Percentiles rank a stretch among this genome's conserved stretches.
phyloP scores from a whole-genome alignment of 2,329 filamentous ascomycete species.

The Ophiocordyceps camponoti-floridani region DNA sequence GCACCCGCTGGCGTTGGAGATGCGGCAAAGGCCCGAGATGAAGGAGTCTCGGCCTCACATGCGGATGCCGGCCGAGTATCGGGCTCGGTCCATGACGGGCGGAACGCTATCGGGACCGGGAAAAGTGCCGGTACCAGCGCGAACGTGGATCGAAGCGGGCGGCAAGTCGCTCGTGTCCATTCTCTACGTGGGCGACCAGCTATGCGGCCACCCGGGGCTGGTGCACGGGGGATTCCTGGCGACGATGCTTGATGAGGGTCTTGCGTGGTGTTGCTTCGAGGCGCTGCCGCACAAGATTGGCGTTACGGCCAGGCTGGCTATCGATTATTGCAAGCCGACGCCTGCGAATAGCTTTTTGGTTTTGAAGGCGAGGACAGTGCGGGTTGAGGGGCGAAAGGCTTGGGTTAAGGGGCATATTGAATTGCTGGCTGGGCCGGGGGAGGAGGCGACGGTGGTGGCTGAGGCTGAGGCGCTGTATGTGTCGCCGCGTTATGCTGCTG shows the following conservation, averaged over 20 bases:
- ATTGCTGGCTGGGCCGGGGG: conserved; percentile 45
- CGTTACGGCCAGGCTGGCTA: conserved; percentile 69
- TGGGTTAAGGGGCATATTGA: conserved; percentile 85
- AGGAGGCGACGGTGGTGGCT: conserved; percentile 49
- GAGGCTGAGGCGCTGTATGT: conserved; percentile 79
- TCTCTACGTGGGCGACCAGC: conserved; percentile 56
- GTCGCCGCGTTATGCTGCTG: conserved; percentile 67
- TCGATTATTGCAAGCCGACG: conserved; percentile 70
- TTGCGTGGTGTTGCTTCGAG: conserved; percentile 75
- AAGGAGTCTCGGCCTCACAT: conserved; percentile 70
- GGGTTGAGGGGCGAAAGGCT: conserved; percentile 82
- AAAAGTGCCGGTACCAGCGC: conserved; percentile 64
- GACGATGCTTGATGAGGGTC: conserved; percentile 81
- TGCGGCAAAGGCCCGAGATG: conserved; percentile 50
- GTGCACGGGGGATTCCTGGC: conserved; percentile 81
- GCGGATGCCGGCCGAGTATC: conserved; percentile 58
- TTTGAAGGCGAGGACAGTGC: conserved; percentile 60
- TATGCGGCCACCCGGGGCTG: conserved; percentile 83
- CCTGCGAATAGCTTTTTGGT: conserved; percentile 61
- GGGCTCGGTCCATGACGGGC: conserved; percentile 61
- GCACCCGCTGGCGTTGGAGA: conserved; percentile 53
- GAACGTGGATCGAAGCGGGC: conserved; percentile 54
- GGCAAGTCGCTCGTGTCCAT: conserved; percentile 56
- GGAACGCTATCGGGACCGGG: conserved; percentile 60
- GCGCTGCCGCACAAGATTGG: conserved; percentile 73